Percentiles rank a stretch among this genome's conserved stretches.
These are phyloP conservation scores for Austroboletus eburneus DNA, from an alignment of 768 basidiomycete genomes.

Conservation along the genomic window DNA sequence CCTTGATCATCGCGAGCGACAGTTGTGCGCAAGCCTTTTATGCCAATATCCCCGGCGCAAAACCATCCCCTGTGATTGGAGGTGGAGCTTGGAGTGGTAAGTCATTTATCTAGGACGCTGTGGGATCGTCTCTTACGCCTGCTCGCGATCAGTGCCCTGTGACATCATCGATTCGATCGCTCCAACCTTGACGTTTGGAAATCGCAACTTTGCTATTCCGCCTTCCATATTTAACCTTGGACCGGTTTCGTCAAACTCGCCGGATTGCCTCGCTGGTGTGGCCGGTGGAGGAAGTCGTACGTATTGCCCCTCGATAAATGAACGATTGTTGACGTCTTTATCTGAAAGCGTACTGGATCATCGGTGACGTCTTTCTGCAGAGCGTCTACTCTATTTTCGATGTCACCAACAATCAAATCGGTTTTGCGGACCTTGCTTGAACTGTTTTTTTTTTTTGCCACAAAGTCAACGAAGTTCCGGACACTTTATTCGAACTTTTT, in stretches of 20 bases:
- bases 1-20: slow-evolving; percentile 26
- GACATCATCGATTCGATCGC: slow-evolving; percentile 17
- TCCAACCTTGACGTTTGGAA: slow-evolving; percentile 38
- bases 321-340: background rate
- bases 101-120: background rate
- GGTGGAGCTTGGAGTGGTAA: slow-evolving; percentile 35
- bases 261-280: slow-evolving; percentile 36
- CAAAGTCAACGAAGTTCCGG: background rate
- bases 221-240: slow-evolving; percentile 43
- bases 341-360: slow-evolving; percentile 27
- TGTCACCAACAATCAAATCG: slow-evolving; percentile 31
- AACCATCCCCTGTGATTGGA: slow-evolving; percentile 21
- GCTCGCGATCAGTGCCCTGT: slow-evolving; percentile 31
- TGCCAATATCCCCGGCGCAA: slow-evolving; percentile 27
- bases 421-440: slow-evolving; percentile 37
- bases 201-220: slow-evolving; percentile 34
- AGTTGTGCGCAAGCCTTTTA: slow-evolving; percentile 27
- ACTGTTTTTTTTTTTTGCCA: background rate
- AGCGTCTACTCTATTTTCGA: slow-evolving; percentile 33
- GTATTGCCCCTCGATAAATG: background rate
- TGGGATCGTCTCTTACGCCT: background rate
- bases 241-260: slow-evolving; percentile 23
- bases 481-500: background rate
- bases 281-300: slow-evolving; percentile 26
- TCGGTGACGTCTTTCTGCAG: slow-evolving; percentile 34